Evolutionary conservation across 2,329 filamentous ascomycete species (phyloP).

Genomic region (Emmonsiellopsis sp.): DNA sequence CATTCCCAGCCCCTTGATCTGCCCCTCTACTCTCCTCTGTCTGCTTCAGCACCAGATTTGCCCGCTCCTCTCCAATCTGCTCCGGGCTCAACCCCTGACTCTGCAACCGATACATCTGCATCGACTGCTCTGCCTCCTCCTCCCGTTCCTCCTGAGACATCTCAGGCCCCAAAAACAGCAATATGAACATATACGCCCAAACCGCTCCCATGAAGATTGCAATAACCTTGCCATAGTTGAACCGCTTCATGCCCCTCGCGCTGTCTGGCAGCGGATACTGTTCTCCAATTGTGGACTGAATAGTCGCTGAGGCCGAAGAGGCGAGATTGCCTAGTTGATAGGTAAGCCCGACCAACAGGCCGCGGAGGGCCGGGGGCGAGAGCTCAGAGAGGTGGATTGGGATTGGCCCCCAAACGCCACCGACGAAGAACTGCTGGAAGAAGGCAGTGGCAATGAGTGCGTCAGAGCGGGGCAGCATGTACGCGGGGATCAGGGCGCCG

Average conservation of each 20-base stretch:
- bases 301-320: constrained; percentile 57
- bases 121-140: constrained; percentile 32
- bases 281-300: constrained; percentile 67
- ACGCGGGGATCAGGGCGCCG: constrained; percentile 73
- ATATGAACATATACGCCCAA: constrained; percentile 51
- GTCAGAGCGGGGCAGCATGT: constrained; percentile 57
- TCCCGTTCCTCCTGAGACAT: constrained; percentile 38
- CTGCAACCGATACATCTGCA: constrained; percentile 2
- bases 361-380: constrained; percentile 50
- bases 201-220: constrained; percentile 88
- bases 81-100: constrained; percentile 3
- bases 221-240: constrained; percentile 74
- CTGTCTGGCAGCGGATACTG: constrained; percentile 58
- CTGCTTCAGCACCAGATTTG: constrained; percentile 4
- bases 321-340: constrained; percentile 58
- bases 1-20: background rate
- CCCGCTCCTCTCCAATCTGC: constrained; percentile 7
- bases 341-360: constrained; percentile 52
- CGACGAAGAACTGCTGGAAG: constrained; percentile 72
- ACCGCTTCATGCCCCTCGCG: constrained; percentile 42
- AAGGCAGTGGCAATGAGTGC: constrained; percentile 70
- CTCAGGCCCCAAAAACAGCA: constrained; percentile 40
- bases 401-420: constrained; percentile 68
- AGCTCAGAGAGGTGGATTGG: constrained; percentile 60
- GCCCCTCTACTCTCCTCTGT: background rate